Percentiles rank a stretch among this genome's conserved stretches.
Conservation (phyloP, 768 basidiomycete genomes). For the Pulveroboletus sp. region DNA sequence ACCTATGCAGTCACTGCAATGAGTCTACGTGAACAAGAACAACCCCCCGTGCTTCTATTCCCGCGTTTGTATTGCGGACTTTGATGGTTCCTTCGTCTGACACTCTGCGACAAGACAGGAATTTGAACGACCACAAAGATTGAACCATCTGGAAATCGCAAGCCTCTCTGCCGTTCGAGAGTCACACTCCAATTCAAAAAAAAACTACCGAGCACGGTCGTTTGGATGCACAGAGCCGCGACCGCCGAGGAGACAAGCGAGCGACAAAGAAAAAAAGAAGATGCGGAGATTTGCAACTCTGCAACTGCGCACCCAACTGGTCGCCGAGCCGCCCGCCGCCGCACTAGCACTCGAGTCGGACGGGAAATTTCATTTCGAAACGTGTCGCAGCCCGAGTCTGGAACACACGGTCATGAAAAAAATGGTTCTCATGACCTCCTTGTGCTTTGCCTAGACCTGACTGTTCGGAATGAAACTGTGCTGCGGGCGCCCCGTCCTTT, state of each 20-base stretch:
- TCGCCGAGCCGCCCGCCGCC: not conserved
- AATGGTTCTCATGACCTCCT: no score
- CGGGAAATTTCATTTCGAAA: constrained; percentile 12
- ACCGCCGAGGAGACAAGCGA: not conserved
- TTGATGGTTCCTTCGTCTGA: not conserved
- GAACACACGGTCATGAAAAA: constrained; percentile 2
- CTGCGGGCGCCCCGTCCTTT: not conserved
- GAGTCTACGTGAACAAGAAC: not conserved
- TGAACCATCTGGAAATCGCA: not conserved
- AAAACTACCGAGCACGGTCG: not conserved
- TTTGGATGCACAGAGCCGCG: not conserved
- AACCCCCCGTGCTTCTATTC: not conserved
- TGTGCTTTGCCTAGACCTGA: not conserved
- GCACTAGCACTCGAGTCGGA: not conserved
- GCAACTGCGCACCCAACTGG: constrained; percentile 1
- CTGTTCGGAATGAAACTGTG: not conserved
- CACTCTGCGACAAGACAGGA: not conserved
- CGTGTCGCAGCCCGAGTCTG: constrained; percentile 6
- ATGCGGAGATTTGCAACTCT: constrained; percentile 4
- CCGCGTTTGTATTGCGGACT: not conserved
- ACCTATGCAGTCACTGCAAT: not conserved
- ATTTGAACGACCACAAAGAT: not conserved
- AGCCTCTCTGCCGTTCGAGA: not conserved
- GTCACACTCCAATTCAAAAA: not conserved
- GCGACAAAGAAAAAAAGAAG: constrained; percentile 6